Evolutionary conservation across 2,329 filamentous ascomycete species (phyloP), one percentile per base, ranked within the genome.

Genomic region (Neodidymelliopsis sp.): DNA sequence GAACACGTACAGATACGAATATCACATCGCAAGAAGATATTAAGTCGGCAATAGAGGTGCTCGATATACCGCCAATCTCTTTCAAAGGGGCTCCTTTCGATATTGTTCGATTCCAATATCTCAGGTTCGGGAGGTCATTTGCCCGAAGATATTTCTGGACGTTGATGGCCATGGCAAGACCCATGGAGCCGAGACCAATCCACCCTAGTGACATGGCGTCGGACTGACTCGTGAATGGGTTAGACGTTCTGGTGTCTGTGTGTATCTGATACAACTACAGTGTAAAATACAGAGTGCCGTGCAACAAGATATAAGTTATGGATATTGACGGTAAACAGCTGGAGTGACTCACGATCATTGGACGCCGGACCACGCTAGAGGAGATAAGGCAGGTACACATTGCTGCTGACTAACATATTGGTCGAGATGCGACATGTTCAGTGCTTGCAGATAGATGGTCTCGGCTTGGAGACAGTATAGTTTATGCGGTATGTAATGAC

Each of bases 171-270:
- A 82, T 82, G 15, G 62, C 65, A 5, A 70, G 64, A 1, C 80
- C 80, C 79, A 82, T 82, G 1, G 77, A 81, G 1, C 80, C 79
- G 0, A 82, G 72, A 4, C 79, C 79, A 9, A 65, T 61, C 59
- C 59, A 67, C 52, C 57, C 53, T 49, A 63, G 12, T 13, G 19
- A 6, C 13, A 15, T 20, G 4, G 4, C 18, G 2, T 16, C 29
- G 6, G 2, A 9, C 13, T 31, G 29, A 12, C 2, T 31, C 11
- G 29, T 18, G 11, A 16, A 19, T 9, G 29, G 12, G 29, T 10
- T 31, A 10, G 7, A 13, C 29, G 18, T 31, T 5, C 4, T 31
- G 9, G 9, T 10, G 16, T 6, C 13, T 11, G 29, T 31, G 8
- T 19, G 9, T 10, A 9, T 7, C 18, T n/a, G 29, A n/a, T n/a